Conservation (phyloP, 208 protist species). For the Leishmania guyanensis region DNA sequence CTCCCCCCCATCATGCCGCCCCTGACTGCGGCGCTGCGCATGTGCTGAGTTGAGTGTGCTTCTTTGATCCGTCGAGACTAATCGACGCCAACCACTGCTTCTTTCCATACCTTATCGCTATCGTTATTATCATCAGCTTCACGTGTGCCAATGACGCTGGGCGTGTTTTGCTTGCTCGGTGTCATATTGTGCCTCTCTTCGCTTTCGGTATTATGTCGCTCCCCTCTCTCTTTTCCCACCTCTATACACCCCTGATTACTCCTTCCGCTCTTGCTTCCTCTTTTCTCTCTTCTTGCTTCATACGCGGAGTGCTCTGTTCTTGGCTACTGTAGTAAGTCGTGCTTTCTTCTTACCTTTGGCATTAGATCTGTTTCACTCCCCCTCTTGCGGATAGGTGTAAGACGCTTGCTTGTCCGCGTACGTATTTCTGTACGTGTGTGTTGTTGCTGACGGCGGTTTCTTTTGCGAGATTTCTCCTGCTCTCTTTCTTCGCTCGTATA, state of each 20-base stretch:
- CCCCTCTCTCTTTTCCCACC: neutral
- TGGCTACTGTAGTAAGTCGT: neutral
- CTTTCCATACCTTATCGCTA: neutral
- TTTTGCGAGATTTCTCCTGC: neutral
- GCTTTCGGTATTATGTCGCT: neutral
- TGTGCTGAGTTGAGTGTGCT: neutral
- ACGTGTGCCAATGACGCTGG: neutral
- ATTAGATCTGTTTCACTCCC: conserved; percentile 4
- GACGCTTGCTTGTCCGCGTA: neutral
- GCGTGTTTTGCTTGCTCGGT: neutral
- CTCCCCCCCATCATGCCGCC: neutral
- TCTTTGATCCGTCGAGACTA: neutral
- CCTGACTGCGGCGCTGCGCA: neutral
- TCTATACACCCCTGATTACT: neutral
- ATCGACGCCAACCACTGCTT: neutral
- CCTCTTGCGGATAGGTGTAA: neutral
- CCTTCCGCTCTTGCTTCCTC: neutral
- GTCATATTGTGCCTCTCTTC: neutral
- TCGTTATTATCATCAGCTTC: neutral
- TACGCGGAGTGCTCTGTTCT: neutral
- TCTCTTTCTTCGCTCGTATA: neutral
- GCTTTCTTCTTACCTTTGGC: neutral
- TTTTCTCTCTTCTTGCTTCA: neutral
- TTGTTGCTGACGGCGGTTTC: neutral
- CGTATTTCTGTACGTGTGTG: conserved; percentile 6